A percentile compares a stretch with the other conserved stretches of the same genome.
phyloP scores from a whole-genome alignment of 257 asterid genomes.

The Primulina tabacum region DNA sequence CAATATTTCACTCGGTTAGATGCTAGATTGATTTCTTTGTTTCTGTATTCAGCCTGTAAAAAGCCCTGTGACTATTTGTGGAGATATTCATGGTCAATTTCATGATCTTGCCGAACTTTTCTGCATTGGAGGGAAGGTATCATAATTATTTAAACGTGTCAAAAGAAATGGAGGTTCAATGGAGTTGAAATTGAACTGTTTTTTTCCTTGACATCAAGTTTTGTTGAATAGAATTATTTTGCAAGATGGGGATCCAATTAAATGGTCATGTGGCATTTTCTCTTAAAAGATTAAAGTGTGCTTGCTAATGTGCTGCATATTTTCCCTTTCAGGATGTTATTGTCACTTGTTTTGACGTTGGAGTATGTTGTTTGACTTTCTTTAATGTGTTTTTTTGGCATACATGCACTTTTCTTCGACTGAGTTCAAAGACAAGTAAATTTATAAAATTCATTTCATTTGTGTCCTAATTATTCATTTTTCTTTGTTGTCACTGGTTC shows the following conservation, averaged over 20 bases:
- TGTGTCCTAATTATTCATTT: too few species aligned
- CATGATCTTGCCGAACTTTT: conserved; percentile 95
- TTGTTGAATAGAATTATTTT: neutral
- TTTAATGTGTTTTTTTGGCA: too few species aligned
- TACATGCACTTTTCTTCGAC: neutral
- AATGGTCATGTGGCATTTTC: neutral
- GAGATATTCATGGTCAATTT: conserved; percentile 96
- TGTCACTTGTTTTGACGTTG: conserved; percentile 3
- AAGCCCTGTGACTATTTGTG: conserved; percentile 95
- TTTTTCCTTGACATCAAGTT: neutral
- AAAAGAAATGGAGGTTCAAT: too few species aligned
- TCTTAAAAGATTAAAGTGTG: neutral
- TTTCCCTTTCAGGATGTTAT: conserved; percentile 1
- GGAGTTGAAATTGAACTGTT: neutral
- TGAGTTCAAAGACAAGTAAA: neutral
- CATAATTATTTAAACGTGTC: conserved; percentile 6
- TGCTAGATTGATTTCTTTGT: conserved; percentile 29
- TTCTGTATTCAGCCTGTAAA: conserved; percentile 79
- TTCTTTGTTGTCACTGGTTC: too few species aligned
- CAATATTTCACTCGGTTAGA: neutral
- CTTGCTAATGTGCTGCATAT: conserved; percentile 6
- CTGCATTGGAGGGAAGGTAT: conserved; percentile 98
- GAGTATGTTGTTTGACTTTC: conserved; percentile 4
- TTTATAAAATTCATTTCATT: neutral
- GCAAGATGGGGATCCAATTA: neutral